Base-by-base conservation (phyloP, 495 filamentous ascomycete species). In the Penicillium mononematosum region DNA sequence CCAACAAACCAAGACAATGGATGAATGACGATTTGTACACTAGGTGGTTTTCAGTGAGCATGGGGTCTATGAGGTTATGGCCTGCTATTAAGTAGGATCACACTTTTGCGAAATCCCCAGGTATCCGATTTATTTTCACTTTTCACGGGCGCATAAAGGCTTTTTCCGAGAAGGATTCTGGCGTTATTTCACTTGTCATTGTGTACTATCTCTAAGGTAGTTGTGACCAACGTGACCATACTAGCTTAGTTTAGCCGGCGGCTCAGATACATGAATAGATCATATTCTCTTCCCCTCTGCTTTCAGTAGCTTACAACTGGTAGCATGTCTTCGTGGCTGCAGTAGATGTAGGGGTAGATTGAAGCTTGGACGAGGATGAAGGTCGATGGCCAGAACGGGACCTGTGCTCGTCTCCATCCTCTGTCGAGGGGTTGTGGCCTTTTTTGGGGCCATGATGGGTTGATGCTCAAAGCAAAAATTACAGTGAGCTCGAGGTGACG, bases 1-100 rank as follows among this genome's bases (percentile, higher is more conserved):
- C 19, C 31, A 36, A n/a, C 43, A 19, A 39, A 53, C 48, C 57
- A 49, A 50, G 63, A 59, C 58, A 66, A 59, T 32, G 45, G 45
- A 68, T 52, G 69, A 74, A 67, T 74, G 58, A 75, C 68, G 72
- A 75, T 59, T 38, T 73, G 60, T 69, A 65, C 48, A 64, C 45
- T 59, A 61, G 45, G 31, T 55, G 46, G 43, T 12, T 48, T 41
- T 49, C n/a, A 36, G 32, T 46, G 20, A 20, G 25, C 38, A 39
- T 50, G 27, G 17, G 51, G 29, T 51, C n/a, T 2, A 19, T 24
- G 19, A 34, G 47, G 16, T 7, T 5, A 31, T 58, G 14, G 32
- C 32, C 45, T 52, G 34, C 25, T 17, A 29, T 20, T 16, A 20
- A 7, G 34, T 41, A 49, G 47, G 24, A 25, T 14, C 3, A 14